Percentiles rank a stretch among this genome's conserved stretches.
Conservation (phyloP, 345 rosid species). For the Citrus mangshanensis region DNA sequence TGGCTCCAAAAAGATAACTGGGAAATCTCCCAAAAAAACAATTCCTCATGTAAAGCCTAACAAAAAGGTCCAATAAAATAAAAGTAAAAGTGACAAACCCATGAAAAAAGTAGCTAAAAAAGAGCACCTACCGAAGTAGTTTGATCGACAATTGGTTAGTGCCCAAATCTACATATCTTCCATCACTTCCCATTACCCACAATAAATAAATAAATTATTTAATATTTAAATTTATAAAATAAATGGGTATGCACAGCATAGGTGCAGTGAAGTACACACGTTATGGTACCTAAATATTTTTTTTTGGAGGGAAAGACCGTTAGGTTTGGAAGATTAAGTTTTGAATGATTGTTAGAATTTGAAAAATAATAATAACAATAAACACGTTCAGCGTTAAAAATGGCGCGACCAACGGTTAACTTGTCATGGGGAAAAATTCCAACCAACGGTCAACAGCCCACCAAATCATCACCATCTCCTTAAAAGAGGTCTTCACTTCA, state of each 20-base stretch:
- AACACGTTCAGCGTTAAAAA: neutral
- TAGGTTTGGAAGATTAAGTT: constrained; percentile 40
- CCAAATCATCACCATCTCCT: constrained; percentile 30
- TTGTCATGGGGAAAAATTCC: constrained; percentile 2
- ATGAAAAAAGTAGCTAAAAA: neutral
- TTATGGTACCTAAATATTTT: neutral
- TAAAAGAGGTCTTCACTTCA: constrained; percentile 12
- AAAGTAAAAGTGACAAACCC: too few relatives aligned
- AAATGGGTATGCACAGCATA: too few relatives aligned
- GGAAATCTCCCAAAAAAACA: too few relatives aligned
- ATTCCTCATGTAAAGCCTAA: too few relatives aligned
- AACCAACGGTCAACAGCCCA: constrained; percentile 41
- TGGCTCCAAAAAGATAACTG: too few relatives aligned
- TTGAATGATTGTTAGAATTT: constrained; percentile 32
- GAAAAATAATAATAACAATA: neutral
- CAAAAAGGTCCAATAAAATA: too few relatives aligned
- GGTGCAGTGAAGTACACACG: too few relatives aligned
- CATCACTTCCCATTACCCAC: neutral
- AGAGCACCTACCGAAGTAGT: neutral
- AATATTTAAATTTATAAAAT: neutral
- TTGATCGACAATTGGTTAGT: neutral
- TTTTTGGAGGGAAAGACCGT: constrained; percentile 37
- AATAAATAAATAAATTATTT: neutral
- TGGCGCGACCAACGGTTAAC: constrained; percentile 10
- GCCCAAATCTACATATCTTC: neutral